Base-by-base conservation (phyloP, 495 filamentous ascomycete species). In the Podospora pseudoanserina region DNA sequence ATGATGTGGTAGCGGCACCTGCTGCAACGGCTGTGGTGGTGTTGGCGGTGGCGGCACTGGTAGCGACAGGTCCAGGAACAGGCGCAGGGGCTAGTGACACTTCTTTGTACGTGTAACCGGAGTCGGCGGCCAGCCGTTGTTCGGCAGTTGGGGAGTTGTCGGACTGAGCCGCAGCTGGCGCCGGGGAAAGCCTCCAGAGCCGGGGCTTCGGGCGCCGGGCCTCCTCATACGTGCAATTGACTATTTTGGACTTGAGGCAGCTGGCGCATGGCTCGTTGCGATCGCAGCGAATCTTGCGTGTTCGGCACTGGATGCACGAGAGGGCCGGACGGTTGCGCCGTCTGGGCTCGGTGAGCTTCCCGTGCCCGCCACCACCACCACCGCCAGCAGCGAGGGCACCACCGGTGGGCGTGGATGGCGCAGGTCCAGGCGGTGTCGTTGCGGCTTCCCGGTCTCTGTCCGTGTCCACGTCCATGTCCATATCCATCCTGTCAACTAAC, bases 271-370 rank as follows among this genome's bases (percentile, higher is more conserved):
- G 85, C 49, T 80, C 71, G 57, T 78, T 80, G 65, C 81, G 81
- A 66, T 86, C 83, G 75, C 84, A 87, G 54, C 82, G 84, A 66
- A 87, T 83, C 74, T 86, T 87, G 61, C 84, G 83, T 13, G 78
- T 84, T 15, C 82, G 74, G 71, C 85, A 87, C 63, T 83, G 84
- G 44, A 84, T 74, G 70, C 83, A 86, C 2, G 84, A 84, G 28
- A 81, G 75, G 26, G 82, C 80, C 4, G 81, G 81, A 5, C 81
- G 74, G 56, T 81, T 79, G 39, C 81, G 80, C 15, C 79, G 75
- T 64, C 75, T 65, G 30, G 74, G 74, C 64, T 76, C 70, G 4
- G 66, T 61, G 20, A 59, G 58, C 34, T 68, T 71, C 39, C 39
- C 39, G 39, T 49, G 9, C 0, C 39, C 39, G 39, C 39, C 39